Evolutionary conservation across 2,329 filamentous ascomycete species (phyloP), one percentile per base, ranked within the genome.

Genomic region (Epichloe sylvatica): DNA sequence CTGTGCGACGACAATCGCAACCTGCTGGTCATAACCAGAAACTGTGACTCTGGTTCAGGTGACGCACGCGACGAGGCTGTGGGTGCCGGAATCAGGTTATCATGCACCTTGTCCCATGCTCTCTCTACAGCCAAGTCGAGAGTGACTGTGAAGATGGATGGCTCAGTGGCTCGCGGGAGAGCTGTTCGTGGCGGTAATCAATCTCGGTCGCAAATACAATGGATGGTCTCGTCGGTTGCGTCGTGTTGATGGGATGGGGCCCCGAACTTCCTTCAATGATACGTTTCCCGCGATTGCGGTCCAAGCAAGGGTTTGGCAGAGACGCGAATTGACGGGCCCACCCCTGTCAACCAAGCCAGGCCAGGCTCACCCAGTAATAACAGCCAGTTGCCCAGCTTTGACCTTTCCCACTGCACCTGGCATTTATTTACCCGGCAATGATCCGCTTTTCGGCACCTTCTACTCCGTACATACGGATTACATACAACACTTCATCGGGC

Each of bases 291-390:
- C 23, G 19, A 19, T 34, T 48, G 41, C 19, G 44, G 23, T 49
- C n/a, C 40, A 44, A 38, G 21, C 43, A 43, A 41, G 51, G 36
- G 45, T 52, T 52, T 52, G 47, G 48, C 40, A n/a, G 23, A 52
- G 47, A 50, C 51, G 51, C 41, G 48, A 19, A 37, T 47, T 47
- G 33, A 33, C 34, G 42, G 30, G 30, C 23, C 51, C 45, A 49
- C 51, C 40, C 40, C 45, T 47, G 49, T 33, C 35, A 39, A 12
- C 21, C 19, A 19, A 39, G 12, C 23, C 44, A 47, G 6, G 2
- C 19, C 39, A 19, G 17, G 17, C 17, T 19, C 39, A 25, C 23
- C 23, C 23, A 25, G 23, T 25, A 19, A 19, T 19, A 48, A n/a
- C 5, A 19, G 35, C 21, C 25, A 30, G 25, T 33, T 12, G 12